Evolutionary conservation across 495 filamentous ascomycete species (phyloP).

Genomic region (Podospora appendiculata): DNA sequence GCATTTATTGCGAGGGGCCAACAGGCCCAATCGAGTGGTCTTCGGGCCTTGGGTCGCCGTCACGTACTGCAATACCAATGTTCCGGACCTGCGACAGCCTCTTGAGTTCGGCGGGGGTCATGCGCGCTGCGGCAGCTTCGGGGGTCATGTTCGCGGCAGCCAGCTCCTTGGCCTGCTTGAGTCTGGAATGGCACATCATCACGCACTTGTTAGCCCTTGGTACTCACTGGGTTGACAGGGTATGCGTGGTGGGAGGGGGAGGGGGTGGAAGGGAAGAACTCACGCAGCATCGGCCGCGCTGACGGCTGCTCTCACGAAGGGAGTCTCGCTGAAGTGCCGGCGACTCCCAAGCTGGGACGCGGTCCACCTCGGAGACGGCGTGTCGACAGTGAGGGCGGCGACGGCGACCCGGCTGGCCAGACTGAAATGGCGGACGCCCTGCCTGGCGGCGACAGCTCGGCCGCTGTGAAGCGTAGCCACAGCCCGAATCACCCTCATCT

Average conservation of each 20-base stretch:
- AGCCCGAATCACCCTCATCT: slow-evolving; percentile 38
- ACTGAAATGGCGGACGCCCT: slow-evolving; percentile 24
- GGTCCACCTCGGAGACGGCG: slow-evolving; percentile 9
- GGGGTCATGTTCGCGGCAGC: slow-evolving; percentile 35
- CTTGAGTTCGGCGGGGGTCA: slow-evolving; percentile 67
- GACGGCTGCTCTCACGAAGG: slow-evolving; percentile 9
- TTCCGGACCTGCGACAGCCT: slow-evolving; percentile 79
- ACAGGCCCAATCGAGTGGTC: background rate
- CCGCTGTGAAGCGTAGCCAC: slow-evolving; percentile 34
- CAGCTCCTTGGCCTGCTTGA: slow-evolving; percentile 35
- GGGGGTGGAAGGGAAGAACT: background rate
- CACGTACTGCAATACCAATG: slow-evolving; percentile 90
- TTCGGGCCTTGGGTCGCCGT: background rate
- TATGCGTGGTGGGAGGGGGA: too few relatives aligned
- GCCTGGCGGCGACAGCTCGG: slow-evolving; percentile 22
- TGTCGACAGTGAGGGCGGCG: slow-evolving; percentile 1
- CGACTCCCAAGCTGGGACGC: slow-evolving; percentile 10
- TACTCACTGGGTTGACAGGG: too few relatives aligned
- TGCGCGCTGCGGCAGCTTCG: slow-evolving; percentile 44
- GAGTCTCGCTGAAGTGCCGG: slow-evolving; percentile 22
- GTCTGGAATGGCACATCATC: slow-evolving; percentile 11
- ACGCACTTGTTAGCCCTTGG: background rate
- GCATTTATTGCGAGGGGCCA: background rate
- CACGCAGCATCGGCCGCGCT: slow-evolving; percentile 30
- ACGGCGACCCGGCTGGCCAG: slow-evolving; percentile 14